A percentile compares a stretch with the other conserved stretches of the same genome.
phyloP scores from a whole-genome alignment of 768 basidiomycete species.

The Lentinula edodes region DNA sequence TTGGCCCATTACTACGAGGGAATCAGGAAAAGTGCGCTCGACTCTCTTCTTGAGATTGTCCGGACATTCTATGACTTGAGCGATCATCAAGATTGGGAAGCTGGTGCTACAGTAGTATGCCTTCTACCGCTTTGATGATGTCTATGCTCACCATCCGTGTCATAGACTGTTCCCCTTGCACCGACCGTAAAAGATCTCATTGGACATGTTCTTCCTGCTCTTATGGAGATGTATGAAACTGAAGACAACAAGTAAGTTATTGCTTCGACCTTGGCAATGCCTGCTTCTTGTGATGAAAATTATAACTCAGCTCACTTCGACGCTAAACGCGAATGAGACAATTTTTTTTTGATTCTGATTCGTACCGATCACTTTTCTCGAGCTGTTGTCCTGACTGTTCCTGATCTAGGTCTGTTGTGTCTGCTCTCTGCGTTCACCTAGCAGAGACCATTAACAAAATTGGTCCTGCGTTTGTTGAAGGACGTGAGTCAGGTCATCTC shows the following conservation, averaged over 20 bases:
- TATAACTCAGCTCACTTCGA: slow-evolving; percentile 80
- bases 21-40: slow-evolving; percentile 88
- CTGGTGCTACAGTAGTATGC: slow-evolving; percentile 63
- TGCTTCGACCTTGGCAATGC: slow-evolving; percentile 7
- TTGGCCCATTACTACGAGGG: slow-evolving; percentile 96
- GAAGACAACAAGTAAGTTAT: slow-evolving; percentile 94
- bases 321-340: slow-evolving; percentile 56
- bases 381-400: slow-evolving; percentile 13
- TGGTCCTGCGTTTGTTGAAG: slow-evolving; percentile 81
- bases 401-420: slow-evolving; percentile 69
- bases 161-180: slow-evolving; percentile 47
- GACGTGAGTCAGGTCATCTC: slow-evolving; percentile 43
- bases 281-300: slow-evolving; percentile 40
- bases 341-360: slow-evolving; percentile 18
- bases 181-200: slow-evolving; percentile 75
- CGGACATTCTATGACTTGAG: slow-evolving; percentile 89
- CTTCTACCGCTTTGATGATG: not conserved
- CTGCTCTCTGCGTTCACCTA: slow-evolving; percentile 80
- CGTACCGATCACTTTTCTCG: not conserved
- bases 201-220: slow-evolving; percentile 61
- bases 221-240: slow-evolving; percentile 85
- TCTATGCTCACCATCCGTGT: slow-evolving; percentile 7
- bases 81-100: slow-evolving; percentile 75
- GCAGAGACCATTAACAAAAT: slow-evolving; percentile 90
- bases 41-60: slow-evolving; percentile 83